Evolutionary conservation across 1,139 yeast species (phyloP).

Genomic region (Arxiozyma heterogenica): DNA sequence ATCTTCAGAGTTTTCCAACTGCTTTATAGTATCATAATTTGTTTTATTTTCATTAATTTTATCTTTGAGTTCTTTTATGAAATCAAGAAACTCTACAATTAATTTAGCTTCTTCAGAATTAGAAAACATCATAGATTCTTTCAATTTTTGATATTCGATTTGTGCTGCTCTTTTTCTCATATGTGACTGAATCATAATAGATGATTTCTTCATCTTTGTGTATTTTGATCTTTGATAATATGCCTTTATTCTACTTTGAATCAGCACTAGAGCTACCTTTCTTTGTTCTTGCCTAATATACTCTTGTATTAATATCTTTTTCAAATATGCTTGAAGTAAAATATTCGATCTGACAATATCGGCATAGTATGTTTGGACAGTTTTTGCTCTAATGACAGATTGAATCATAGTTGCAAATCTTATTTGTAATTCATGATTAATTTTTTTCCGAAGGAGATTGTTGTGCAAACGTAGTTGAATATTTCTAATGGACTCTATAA

Average conservation of each 20-base stretch:
- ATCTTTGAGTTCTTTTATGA: slow-evolving; percentile 3
- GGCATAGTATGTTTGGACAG: slow-evolving; percentile 41
- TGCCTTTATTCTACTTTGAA: slow-evolving; percentile 43
- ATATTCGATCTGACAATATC: slow-evolving; percentile 43
- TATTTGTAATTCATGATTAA: slow-evolving; percentile 49
- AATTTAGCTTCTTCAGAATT: slow-evolving; percentile 5
- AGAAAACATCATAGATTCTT: background rate
- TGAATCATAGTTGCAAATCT: slow-evolving; percentile 68
- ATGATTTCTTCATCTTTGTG: slow-evolving; percentile 34
- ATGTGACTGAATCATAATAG: slow-evolving; percentile 63
- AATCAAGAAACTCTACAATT: slow-evolving; percentile 3
- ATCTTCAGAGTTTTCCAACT: slow-evolving; percentile 1
- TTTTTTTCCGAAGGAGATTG: slow-evolving; percentile 46
- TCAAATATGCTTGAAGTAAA: slow-evolving; percentile 56
- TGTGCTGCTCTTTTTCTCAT: slow-evolving; percentile 65
- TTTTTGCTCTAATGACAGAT: slow-evolving; percentile 55
- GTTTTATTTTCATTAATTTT: slow-evolving; percentile 3
- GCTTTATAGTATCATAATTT: slow-evolving; percentile 3
- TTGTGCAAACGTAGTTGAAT: slow-evolving; percentile 65
- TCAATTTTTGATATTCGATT: background rate
- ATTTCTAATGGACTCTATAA: slow-evolving; percentile 44
- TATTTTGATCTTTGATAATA: slow-evolving; percentile 16
- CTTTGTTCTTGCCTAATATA: slow-evolving; percentile 40
- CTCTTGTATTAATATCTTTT: slow-evolving; percentile 56
- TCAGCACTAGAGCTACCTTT: slow-evolving; percentile 50